Evolutionary conservation across 108 stramenopile genomes (phyloP), one percentile per base, ranked within the genome.

Genomic region (Cyclotella baltica): DNA sequence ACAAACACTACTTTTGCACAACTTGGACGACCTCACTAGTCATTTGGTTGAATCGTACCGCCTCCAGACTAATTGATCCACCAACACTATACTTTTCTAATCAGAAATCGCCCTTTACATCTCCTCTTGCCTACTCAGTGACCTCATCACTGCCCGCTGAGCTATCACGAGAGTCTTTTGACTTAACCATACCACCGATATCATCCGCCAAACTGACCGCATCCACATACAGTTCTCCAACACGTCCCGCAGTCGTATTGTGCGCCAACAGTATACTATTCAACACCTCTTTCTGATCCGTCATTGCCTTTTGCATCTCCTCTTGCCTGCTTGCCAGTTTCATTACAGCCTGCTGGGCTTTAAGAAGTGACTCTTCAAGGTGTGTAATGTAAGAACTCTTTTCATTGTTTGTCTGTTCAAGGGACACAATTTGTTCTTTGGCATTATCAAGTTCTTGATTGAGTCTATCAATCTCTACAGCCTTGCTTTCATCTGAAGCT

Each of bases 241-340:
- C 33, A 18, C 50, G 27, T 31, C 33, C 50, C 48, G 50, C 50
- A 8, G 47, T 48, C 18, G 67, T 30, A 31, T 48, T 30, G 20
- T 68, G 48, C 18, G 0, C 50, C 50, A 51, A 22, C 67, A 68
- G n/a, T n/a, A 68, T 30, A 33, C 27, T 50, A 23, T 23, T 30
- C 23, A 68, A 31, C 2, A 50, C 47, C 65, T 76, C 75, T 55
- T 76, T 76, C 35, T 76, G 75, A 38, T 30, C 19, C 10, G n/a
- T 23, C 75, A 76, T 67, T 33, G 34, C 31, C 31, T 52, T 35
- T 3, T 76, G 52, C 55, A 67, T 23, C 23, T 65, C 48, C 34
- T 76, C 65, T 33, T 67, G 75, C 51, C 67, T 65, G 28, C 53
- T 56, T 4, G 38, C 65, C 38, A 66, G 67, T 22, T 35, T 28